Conservation (phyloP, 768 basidiomycete genomes). For the Hygrocybe punicea region DNA sequence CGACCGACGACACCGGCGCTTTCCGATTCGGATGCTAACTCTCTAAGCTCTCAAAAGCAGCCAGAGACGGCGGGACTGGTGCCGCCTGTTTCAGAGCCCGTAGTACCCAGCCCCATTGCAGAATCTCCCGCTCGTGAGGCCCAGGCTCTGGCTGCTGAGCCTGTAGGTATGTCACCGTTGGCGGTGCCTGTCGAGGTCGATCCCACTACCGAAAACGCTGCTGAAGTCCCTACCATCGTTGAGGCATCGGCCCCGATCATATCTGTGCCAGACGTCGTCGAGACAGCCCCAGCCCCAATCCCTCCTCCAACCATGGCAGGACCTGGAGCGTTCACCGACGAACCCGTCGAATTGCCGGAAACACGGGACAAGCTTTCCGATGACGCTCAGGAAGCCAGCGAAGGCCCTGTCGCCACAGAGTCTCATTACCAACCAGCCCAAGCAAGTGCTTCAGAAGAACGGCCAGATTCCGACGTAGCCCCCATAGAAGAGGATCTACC, state of each 20-base stretch:
- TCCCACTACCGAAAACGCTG: background rate
- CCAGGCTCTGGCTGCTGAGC: slow-evolving; percentile 26
- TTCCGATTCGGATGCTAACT: slow-evolving; percentile 25
- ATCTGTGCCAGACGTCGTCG: slow-evolving; percentile 6
- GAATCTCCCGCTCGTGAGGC: slow-evolving; percentile 66
- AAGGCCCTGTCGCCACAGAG: background rate
- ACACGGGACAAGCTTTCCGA: background rate
- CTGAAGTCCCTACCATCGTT: slow-evolving; percentile 9
- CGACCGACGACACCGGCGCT: slow-evolving; percentile 32
- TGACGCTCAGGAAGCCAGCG: background rate
- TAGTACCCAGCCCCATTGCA: slow-evolving; percentile 58
- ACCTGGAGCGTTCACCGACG: slow-evolving; percentile 52
- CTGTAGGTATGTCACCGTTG: slow-evolving; percentile 44
- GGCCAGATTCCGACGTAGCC: no score
- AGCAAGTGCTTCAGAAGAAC: background rate
- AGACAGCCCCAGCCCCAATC: slow-evolving; percentile 37
- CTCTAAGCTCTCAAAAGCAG: slow-evolving; percentile 19
- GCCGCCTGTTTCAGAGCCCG: slow-evolving; percentile 18
- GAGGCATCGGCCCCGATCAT: background rate
- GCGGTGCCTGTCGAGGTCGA: slow-evolving; percentile 17
- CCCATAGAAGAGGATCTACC: no score
- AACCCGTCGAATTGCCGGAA: slow-evolving; percentile 22
- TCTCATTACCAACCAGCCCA: background rate
- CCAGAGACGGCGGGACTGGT: slow-evolving; percentile 27
- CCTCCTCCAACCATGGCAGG: slow-evolving; percentile 41